A percentile compares a stretch with the other conserved stretches of the same genome.
Evolutionary conservation across 345 rosid species (phyloP).

Genomic region (Brassica nigra): DNA sequence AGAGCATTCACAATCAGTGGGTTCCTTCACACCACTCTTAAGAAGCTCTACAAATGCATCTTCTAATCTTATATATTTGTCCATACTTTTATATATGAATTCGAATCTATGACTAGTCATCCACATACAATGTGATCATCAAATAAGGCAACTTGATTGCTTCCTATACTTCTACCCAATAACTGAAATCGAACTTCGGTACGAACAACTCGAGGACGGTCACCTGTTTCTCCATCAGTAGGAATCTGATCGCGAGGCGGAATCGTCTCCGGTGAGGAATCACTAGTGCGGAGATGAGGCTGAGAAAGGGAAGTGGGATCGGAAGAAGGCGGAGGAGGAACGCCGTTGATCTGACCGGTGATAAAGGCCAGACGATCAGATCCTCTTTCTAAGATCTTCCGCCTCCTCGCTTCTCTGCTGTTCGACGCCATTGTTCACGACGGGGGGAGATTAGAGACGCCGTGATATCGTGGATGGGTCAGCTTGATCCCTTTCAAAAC

Average conservation of each 20-base stretch:
- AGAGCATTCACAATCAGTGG: not conserved
- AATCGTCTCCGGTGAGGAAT: conserved; percentile 36
- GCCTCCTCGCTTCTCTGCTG: conserved; percentile 78
- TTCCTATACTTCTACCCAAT: not conserved
- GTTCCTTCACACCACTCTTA: not conserved
- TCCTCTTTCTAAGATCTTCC: conserved; percentile 72
- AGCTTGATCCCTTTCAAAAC: not conserved
- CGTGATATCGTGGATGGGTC: not conserved
- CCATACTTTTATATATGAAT: conserved; percentile 5
- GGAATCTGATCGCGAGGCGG: conserved; percentile 25
- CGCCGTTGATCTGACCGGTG: conserved; percentile 56
- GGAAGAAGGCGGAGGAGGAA: conserved; percentile 56
- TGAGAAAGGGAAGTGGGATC: conserved; percentile 31
- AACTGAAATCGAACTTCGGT: conserved; percentile 2
- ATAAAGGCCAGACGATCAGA: conserved; percentile 84
- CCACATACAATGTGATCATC: not conserved
- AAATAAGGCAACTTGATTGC: not conserved
- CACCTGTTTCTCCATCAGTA: conserved; percentile 42
- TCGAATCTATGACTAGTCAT: not conserved
- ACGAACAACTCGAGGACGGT: not conserved
- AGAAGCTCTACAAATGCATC: not conserved
- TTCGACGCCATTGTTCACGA: conserved; percentile 43
- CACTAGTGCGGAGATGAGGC: conserved; percentile 16
- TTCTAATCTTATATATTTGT: not conserved
- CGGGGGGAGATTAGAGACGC: not conserved